Evolutionary conservation across 1,284 basidiomycete species (phyloP).

Genomic region (Ceratorhiza oryzae-sativae): DNA sequence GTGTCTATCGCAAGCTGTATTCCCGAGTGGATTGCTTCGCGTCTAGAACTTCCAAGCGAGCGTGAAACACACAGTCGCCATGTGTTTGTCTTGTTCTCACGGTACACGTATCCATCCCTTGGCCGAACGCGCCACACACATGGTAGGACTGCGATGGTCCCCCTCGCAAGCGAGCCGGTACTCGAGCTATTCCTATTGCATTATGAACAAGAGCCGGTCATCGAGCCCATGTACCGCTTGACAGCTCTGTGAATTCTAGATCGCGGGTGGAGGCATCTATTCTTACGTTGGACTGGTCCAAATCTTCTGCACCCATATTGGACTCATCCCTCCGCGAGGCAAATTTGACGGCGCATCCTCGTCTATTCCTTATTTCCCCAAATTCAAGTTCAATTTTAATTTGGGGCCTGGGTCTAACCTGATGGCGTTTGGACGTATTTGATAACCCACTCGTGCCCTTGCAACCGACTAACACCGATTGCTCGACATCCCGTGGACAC

Average conservation of each 20-base stretch:
- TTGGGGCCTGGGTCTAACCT: conserved; percentile 31
- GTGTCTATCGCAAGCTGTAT: not conserved
- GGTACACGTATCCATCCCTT: conserved; percentile 24
- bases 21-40: not conserved
- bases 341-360: conserved; percentile 30
- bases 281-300: not conserved
- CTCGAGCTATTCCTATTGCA: not conserved
- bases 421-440: conserved; percentile 23
- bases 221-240: not conserved
- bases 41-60: not conserved
- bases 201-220: not conserved
- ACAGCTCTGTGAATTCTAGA: conserved; percentile 2
- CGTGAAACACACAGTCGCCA: not conserved
- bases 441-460: not conserved
- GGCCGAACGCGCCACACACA: conserved; percentile 16
- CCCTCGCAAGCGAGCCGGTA: not conserved
- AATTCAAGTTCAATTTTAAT: conserved; percentile 28
- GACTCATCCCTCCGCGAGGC: not conserved
- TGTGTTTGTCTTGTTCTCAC: conserved; percentile 25
- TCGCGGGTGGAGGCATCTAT: not conserved
- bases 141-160: not conserved
- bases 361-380: conserved; percentile 37
- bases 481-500: conserved; percentile 35
- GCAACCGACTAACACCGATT: conserved; percentile 30
- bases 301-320: conserved; percentile 25